Percentiles rank a stretch among this genome's conserved stretches.
These are phyloP conservation scores for Metarhizium humberi DNA, from an alignment of 2,329 filamentous ascomycete species.

Conservation along the genomic window DNA sequence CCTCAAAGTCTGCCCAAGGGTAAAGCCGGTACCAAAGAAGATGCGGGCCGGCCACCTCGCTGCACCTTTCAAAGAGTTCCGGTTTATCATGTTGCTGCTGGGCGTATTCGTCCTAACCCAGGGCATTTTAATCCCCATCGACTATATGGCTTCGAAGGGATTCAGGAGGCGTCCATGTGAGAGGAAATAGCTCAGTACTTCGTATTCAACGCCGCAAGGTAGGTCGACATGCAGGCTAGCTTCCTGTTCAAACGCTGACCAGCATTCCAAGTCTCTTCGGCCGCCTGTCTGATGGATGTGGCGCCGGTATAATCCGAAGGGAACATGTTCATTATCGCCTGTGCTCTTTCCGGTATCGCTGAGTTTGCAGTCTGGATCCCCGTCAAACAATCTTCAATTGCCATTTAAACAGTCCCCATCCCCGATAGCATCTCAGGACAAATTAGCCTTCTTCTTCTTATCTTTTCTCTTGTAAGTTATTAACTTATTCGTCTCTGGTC, in stretches of 20 bases:
- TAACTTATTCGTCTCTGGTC: no score
- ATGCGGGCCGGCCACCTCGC: neutral
- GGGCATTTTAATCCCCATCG: neutral
- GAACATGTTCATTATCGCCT: neutral
- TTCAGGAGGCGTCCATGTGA: constrained; percentile 15
- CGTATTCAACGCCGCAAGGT: neutral
- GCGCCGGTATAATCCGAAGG: neutral
- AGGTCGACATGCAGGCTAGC: neutral
- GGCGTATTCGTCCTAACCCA: neutral
- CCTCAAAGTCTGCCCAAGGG: neutral
- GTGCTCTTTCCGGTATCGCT: neutral
- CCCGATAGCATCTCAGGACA: no score
- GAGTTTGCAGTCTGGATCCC: neutral
- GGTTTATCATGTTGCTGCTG: neutral
- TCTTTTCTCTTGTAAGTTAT: no score
- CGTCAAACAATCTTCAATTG: neutral
- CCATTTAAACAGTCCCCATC: no score
- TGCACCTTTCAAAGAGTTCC: neutral
- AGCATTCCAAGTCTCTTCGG: neutral
- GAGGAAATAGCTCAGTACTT: neutral
- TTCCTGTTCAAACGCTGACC: neutral
- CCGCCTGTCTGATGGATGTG: neutral
- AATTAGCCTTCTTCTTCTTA: no score
- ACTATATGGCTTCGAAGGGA: constrained; percentile 9
- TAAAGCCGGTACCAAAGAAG: neutral